These are phyloP conservation scores for Penicillium arizonense DNA, from an alignment of 495 filamentous ascomycete species.

Conservation along the genomic window DNA sequence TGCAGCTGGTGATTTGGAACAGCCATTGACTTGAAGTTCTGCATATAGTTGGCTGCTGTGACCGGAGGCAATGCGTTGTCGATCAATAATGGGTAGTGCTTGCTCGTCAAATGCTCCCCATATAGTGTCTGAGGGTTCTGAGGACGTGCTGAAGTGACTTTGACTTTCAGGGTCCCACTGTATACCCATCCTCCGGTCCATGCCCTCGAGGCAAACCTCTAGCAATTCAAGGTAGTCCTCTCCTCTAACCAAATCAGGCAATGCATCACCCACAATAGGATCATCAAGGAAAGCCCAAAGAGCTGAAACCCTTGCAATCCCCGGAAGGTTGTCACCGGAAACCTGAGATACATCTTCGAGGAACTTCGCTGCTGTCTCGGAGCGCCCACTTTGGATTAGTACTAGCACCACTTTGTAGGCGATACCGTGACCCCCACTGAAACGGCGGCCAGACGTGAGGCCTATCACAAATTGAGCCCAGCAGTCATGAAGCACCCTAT, in stretches of 20 bases:
- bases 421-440: slow-evolving; percentile 9
- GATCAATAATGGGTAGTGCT: slow-evolving; percentile 28
- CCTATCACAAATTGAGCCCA: slow-evolving; percentile 23
- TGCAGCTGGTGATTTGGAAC: slow-evolving; percentile 28
- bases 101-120: slow-evolving; percentile 20
- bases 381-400: slow-evolving; percentile 15
- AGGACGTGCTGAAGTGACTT: slow-evolving; percentile 14
- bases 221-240: slow-evolving; percentile 24
- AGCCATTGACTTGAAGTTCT: slow-evolving; percentile 29
- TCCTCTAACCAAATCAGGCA: slow-evolving; percentile 22
- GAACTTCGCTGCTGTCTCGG: slow-evolving; percentile 19
- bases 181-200: slow-evolving; percentile 34
- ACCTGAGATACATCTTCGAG: slow-evolving; percentile 28
- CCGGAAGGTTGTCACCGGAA: slow-evolving; percentile 21
- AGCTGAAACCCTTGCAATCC: slow-evolving; percentile 16
- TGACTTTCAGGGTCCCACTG: slow-evolving; percentile 17
- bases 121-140: slow-evolving; percentile 9
- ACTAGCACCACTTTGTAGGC: slow-evolving; percentile 25
- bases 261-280: slow-evolving; percentile 9
- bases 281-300: slow-evolving; percentile 20
- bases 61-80: slow-evolving; percentile 24
- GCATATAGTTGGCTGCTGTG: slow-evolving; percentile 27
- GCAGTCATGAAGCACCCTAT: slow-evolving; percentile 5
- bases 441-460: neutral
- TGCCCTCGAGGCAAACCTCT: slow-evolving; percentile 16